Conservation (phyloP, 2,329 filamentous ascomycete species). For the Colletotrichum falcatum region DNA sequence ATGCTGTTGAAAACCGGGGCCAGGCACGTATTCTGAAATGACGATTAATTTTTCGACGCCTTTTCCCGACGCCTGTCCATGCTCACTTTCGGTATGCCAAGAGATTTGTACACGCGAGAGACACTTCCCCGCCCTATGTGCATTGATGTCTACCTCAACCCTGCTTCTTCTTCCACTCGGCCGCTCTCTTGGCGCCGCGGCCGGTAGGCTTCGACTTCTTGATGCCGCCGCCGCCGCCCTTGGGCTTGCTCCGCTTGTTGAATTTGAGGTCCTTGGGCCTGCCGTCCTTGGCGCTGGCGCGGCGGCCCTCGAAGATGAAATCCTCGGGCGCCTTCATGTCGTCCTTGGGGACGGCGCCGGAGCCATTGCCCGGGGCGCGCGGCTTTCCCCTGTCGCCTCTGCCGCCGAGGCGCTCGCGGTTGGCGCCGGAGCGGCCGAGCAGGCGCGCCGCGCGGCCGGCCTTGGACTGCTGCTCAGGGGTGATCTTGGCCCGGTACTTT, state of each 20-base stretch:
- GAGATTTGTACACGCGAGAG: conserved; percentile 6
- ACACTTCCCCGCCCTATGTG: not conserved
- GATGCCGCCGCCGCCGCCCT: conserved; percentile 52
- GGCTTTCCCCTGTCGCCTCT: conserved; percentile 44
- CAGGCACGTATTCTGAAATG: not conserved
- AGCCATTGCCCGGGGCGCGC: conserved; percentile 40
- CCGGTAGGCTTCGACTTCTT: conserved; percentile 55
- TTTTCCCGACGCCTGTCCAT: conserved; percentile 14
- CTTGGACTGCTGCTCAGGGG: conserved; percentile 76
- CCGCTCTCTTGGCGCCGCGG: conserved; percentile 54
- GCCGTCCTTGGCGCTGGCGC: conserved; percentile 75
- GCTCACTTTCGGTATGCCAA: conserved; percentile 14
- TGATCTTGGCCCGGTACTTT: conserved; percentile 77
- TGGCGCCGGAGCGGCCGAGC: conserved; percentile 75
- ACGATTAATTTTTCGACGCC: conserved; percentile 36
- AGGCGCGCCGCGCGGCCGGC: conserved; percentile 81
- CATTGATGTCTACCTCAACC: conserved; percentile 21
- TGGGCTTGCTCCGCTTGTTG: conserved; percentile 65
- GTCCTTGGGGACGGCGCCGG: conserved; percentile 42
- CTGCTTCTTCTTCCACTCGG: conserved; percentile 60
- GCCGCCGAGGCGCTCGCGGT: conserved; percentile 50
- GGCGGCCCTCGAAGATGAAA: conserved; percentile 84
- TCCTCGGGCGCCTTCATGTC: conserved; percentile 71
- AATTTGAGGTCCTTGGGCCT: conserved; percentile 72
- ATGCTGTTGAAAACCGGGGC: not conserved